Evolutionary conservation across 352 stramenopile genomes (phyloP), one percentile per base, ranked within the genome.

Genomic region (Globisporangium rhizosaccharum): DNA sequence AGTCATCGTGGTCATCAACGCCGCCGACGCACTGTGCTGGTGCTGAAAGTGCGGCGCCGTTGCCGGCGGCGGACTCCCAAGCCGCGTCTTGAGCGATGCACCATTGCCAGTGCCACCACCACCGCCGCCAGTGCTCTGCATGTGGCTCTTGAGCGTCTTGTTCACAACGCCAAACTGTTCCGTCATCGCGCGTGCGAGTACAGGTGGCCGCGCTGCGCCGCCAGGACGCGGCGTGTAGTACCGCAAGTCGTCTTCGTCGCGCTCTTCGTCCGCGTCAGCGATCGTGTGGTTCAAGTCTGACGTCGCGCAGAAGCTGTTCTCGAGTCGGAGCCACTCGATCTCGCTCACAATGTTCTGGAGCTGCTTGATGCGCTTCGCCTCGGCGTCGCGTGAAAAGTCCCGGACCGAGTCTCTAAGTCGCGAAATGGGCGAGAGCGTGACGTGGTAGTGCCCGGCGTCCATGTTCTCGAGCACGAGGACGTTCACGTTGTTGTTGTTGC

Each of bases 271-370:
- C 0, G 46, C 57, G 39, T 63, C 66, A 17, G 80, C 66, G 25
- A 85, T 62, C n/a, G 63, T 63, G 62, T 93, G 83, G 51, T 92
- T 92, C 11, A 88, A 59, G 56, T 94, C 82, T 18, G 72, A 74
- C 10, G 84, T 81, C 0, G 81, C 82, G 59, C 82, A 94, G 33
- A 94, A 94, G 37, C 75, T 87, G 68, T 94, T 94, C 66, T 94
- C 85, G 37, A 90, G 61, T 20, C 78, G 84, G 39, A 94, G 74
- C 85, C 85, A 94, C 44, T 92, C 81, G 53, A 94, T 90, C 56
- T 94, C 85, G 1, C 64, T 68, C 20, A 94, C 79, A 26, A 94
- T 87, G 59, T 91, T 86, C 53, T 85, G 70, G 41, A 94, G 56
- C 45, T 79, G 82, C 59, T 90, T 89, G 59, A 89, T 77, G n/a